These are phyloP conservation scores for Neophaeococcomyces mojaviensis DNA, from an alignment of 2,329 filamentous ascomycete species.

Conservation along the genomic window DNA sequence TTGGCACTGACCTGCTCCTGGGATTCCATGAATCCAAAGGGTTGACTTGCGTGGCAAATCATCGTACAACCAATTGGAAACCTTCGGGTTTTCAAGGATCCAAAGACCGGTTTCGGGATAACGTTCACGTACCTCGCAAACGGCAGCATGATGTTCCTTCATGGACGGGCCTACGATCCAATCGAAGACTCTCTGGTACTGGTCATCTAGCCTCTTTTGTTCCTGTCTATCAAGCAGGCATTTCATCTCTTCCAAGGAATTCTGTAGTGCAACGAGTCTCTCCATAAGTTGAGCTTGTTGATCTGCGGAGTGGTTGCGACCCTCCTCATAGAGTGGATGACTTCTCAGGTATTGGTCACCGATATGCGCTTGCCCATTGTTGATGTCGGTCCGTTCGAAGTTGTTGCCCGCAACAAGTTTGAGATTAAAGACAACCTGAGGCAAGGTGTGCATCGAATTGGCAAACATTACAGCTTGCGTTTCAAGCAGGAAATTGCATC, in stretches of 20 bases:
- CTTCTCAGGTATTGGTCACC: constrained; percentile 8
- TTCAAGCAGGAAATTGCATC: constrained; percentile 19
- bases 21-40: constrained; percentile 15
- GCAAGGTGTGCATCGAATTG: background rate
- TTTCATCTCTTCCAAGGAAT: background rate
- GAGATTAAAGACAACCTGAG: background rate
- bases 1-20: constrained; percentile 26
- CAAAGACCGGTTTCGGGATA: constrained; percentile 20
- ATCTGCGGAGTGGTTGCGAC: constrained; percentile 2
- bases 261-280: background rate
- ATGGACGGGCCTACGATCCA: background rate
- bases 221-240: background rate
- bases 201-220: background rate
- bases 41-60: background rate
- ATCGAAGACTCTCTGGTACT: background rate
- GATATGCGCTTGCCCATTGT: background rate
- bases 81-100: constrained; percentile 15
- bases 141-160: background rate
- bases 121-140: constrained; percentile 9
- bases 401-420: constrained; percentile 16
- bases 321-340: background rate
- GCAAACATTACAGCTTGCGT: constrained; percentile 10
- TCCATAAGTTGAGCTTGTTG: background rate
- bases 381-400: constrained; percentile 8
- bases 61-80: constrained; percentile 6